These are phyloP conservation scores for Tolypocladium ophioglossoides DNA, from an alignment of 2,329 filamentous ascomycete species.

Conservation along the genomic window DNA sequence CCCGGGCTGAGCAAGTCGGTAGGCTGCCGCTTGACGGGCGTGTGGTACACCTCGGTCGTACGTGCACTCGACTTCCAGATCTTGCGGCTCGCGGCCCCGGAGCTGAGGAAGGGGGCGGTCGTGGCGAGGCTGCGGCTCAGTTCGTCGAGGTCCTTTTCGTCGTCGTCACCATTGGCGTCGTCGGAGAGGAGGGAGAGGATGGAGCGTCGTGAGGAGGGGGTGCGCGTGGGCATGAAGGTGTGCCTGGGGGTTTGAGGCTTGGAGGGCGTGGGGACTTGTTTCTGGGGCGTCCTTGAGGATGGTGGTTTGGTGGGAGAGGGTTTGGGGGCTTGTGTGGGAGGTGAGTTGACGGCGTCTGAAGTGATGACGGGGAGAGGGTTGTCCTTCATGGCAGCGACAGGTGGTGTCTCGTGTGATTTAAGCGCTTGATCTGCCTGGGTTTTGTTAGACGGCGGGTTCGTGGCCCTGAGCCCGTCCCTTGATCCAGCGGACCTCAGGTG, in stretches of 20 bases:
- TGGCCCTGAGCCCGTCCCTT: neutral
- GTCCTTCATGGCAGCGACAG: neutral
- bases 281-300: neutral
- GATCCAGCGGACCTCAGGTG: neutral
- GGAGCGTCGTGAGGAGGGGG: slow-evolving; percentile 21
- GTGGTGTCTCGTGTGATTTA: neutral
- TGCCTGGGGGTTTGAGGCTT: slow-evolving; percentile 17
- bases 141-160: slow-evolving; percentile 14
- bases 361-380: neutral
- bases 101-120: slow-evolving; percentile 6
- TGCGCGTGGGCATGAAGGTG: slow-evolving; percentile 11
- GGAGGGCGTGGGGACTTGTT: neutral
- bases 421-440: neutral
- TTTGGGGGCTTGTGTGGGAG: neutral
- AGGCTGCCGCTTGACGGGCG: slow-evolving; percentile 13
- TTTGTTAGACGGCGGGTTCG: neutral
- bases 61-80: slow-evolving; percentile 17
- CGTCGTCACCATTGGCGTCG: slow-evolving; percentile 18
- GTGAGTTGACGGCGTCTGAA: neutral
- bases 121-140: slow-evolving; percentile 8
- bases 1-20: slow-evolving; percentile 10
- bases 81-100: slow-evolving; percentile 10
- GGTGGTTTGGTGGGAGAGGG: slow-evolving; percentile 8
- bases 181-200: slow-evolving; percentile 33
- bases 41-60: slow-evolving; percentile 17